phyloP scores from a whole-genome alignment of 805 yeast species.

The Clavispora santaluciae region DNA sequence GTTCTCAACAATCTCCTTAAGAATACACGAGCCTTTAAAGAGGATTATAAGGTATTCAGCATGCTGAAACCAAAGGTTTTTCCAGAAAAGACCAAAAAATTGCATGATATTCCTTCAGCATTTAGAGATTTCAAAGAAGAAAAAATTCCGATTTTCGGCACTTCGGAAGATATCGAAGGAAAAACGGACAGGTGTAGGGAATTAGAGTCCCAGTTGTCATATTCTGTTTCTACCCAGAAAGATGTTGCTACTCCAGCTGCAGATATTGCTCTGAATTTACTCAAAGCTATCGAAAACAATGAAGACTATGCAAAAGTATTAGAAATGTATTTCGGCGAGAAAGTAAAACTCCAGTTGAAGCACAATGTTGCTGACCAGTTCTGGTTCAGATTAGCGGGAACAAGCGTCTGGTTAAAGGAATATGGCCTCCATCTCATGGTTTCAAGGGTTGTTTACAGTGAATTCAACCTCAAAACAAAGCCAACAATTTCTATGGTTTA shows the following conservation, averaged over 20 bases:
- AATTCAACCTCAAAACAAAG: slow-evolving; percentile 13
- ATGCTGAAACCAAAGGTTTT: background rate
- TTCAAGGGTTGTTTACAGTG: slow-evolving; percentile 16
- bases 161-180: background rate
- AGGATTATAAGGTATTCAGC: background rate
- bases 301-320: slow-evolving; percentile 9
- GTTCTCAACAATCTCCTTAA: background rate
- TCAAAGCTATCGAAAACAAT: background rate
- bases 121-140: background rate
- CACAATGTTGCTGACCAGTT: slow-evolving; percentile 4
- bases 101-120: background rate
- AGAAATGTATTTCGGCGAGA: slow-evolving; percentile 5
- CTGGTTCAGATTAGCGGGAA: slow-evolving; percentile 22
- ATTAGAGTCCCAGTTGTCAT: background rate
- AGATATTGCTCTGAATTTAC: background rate
- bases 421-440: slow-evolving; percentile 19
- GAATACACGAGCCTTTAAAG: no score
- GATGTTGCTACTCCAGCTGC: background rate
- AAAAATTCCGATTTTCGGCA: background rate
- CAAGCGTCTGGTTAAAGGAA: slow-evolving; percentile 20
- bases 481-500: slow-evolving; percentile 16
- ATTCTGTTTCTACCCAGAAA: background rate
- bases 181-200: background rate
- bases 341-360: slow-evolving; percentile 9
- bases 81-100: background rate